Percentiles rank a stretch among this genome's conserved stretches.
Conservation (phyloP, 345 rosid genomes). For the Populus tremula region DNA sequence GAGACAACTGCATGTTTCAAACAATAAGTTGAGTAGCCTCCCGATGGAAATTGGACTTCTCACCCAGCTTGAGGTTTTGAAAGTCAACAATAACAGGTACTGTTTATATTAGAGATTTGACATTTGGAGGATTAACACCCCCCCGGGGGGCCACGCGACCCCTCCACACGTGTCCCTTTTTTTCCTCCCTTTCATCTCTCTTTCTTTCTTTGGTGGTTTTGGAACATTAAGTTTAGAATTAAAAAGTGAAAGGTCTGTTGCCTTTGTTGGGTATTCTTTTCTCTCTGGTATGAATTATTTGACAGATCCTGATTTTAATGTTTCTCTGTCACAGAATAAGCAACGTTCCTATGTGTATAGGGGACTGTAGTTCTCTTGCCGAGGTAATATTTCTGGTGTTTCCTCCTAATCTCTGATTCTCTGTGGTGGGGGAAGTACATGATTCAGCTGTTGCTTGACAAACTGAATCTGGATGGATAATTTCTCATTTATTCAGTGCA, state of each 20-base stretch:
- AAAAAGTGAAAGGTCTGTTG: background rate
- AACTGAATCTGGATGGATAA: background rate
- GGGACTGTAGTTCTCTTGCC: slow-evolving; percentile 55
- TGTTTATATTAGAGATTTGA: background rate
- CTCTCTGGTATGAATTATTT: background rate
- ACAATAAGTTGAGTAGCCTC: slow-evolving; percentile 64
- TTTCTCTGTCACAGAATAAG: slow-evolving; percentile 49
- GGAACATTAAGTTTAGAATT: background rate
- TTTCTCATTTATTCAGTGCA: background rate
- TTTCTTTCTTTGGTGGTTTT: background rate
- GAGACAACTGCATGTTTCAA: slow-evolving; percentile 62
- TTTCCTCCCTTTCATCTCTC: background rate
- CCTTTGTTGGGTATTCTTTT: background rate
- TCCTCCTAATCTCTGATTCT: background rate
- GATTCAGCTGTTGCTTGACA: background rate
- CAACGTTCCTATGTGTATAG: slow-evolving; percentile 47
- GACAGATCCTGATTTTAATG: slow-evolving; percentile 2
- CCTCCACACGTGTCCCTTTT: no score
- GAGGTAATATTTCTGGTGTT: slow-evolving; percentile 44
- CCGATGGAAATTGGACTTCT: slow-evolving; percentile 68
- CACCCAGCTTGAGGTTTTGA: slow-evolving; percentile 69
- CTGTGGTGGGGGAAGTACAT: background rate
- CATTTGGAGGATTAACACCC: background rate
- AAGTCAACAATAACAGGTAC: slow-evolving; percentile 75
- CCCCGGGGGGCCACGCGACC: no score